phyloP scores from a whole-genome alignment of 2,329 filamentous ascomycete genomes.

The Aspergillus viridinutans region DNA sequence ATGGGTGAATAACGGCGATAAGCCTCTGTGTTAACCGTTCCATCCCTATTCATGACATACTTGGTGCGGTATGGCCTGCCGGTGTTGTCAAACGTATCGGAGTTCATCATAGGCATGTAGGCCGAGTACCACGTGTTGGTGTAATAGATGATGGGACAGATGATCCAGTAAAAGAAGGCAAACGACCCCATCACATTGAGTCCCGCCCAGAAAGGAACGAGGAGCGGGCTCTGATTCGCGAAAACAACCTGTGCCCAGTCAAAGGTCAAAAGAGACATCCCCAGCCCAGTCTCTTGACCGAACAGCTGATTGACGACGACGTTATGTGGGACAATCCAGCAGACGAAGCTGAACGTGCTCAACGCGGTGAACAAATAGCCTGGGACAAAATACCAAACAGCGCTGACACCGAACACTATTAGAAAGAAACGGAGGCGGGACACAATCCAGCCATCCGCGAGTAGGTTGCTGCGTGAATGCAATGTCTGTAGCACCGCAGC shows the following conservation, averaged over 20 bases:
- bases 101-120: conserved; percentile 60
- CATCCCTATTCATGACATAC: conserved; percentile 54
- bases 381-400: conserved; percentile 44
- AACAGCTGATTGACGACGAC: conserved; percentile 69
- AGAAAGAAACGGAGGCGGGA: conserved; percentile 37
- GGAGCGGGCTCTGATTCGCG: conserved; percentile 63
- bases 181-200: conserved; percentile 44
- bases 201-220: conserved; percentile 55
- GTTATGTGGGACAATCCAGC: conserved; percentile 66
- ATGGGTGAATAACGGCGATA: conserved; percentile 64
- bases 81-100: conserved; percentile 61
- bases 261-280: conserved; percentile 66
- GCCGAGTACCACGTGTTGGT: conserved; percentile 56
- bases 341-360: conserved; percentile 66
- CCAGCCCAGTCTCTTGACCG: conserved; percentile 63
- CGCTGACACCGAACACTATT: conserved; percentile 28
- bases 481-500: conserved; percentile 44
- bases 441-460: conserved; percentile 42
- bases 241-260: conserved; percentile 71
- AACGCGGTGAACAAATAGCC: conserved; percentile 66
- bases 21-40: conserved; percentile 55
- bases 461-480: conserved; percentile 28
- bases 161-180: conserved; percentile 41
- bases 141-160: conserved; percentile 43
- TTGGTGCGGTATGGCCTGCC: conserved; percentile 57